These are phyloP conservation scores for Boletus pseudopeckii DNA, from an alignment of 768 basidiomycete species.

Conservation along the genomic window DNA sequence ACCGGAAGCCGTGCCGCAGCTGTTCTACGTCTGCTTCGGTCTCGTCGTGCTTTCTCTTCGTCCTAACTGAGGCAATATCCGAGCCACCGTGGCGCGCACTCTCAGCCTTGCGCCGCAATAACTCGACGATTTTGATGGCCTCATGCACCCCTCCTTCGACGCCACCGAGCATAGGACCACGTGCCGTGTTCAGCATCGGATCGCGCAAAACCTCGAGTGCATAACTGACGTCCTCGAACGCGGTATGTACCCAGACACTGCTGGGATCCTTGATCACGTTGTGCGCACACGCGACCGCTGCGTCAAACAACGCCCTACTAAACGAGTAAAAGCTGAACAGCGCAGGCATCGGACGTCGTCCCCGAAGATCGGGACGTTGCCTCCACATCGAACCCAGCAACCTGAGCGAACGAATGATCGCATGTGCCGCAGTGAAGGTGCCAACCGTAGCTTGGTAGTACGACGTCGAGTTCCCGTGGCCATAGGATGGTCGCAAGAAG, in stretches of 20 bases:
- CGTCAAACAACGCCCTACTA: slow-evolving; percentile 60
- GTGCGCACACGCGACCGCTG: slow-evolving; percentile 62
- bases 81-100: slow-evolving; percentile 18
- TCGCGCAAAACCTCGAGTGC: slow-evolving; percentile 45
- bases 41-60: slow-evolving; percentile 45
- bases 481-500: slow-evolving; percentile 45
- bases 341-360: slow-evolving; percentile 38
- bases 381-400: slow-evolving; percentile 41
- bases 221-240: slow-evolving; percentile 43
- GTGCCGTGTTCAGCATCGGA: slow-evolving; percentile 30
- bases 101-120: slow-evolving; percentile 41
- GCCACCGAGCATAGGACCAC: slow-evolving; percentile 32
- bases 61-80: slow-evolving; percentile 25
- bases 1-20: slow-evolving; percentile 34
- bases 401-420: slow-evolving; percentile 52
- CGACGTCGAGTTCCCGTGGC: slow-evolving; percentile 26
- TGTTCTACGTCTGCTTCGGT: slow-evolving; percentile 34
- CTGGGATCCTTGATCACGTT: slow-evolving; percentile 53
- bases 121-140: slow-evolving; percentile 38
- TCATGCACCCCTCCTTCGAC: slow-evolving; percentile 35
- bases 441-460: slow-evolving; percentile 55
- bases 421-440: slow-evolving; percentile 63
- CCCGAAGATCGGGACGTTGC: slow-evolving; percentile 31
- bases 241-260: slow-evolving; percentile 45
- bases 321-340: slow-evolving; percentile 58